Conservation (phyloP, 331 rosid genomes). For the Phaseolus coccineus region DNA sequence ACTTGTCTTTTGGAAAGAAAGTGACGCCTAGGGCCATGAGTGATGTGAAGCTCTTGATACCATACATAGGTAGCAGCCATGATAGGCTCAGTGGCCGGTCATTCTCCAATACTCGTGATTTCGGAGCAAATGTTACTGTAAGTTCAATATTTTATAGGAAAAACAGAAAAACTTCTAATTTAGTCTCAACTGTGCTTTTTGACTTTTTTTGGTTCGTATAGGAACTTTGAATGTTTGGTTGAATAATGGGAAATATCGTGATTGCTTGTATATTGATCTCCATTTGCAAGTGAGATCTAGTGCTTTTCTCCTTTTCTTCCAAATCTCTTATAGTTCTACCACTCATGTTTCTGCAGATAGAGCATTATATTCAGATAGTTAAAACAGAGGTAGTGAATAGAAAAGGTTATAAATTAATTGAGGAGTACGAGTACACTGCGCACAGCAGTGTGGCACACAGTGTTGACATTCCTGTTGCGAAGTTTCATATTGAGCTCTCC, state of each 20-base stretch:
- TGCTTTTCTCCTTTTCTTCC: not conserved
- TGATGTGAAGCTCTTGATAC: conserved; percentile 76
- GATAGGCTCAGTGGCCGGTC: conserved; percentile 82
- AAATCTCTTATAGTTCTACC: not conserved
- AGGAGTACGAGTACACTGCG: conserved; percentile 94
- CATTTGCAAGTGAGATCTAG: conserved; percentile 29
- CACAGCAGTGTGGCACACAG: conserved; percentile 86
- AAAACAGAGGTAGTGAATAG: conserved; percentile 82
- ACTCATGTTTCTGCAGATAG: conserved; percentile 63
- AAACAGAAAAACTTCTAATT: conserved; percentile 17
- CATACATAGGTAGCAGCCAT: conserved; percentile 81
- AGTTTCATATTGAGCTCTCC: conserved; percentile 93
- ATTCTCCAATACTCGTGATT: conserved; percentile 74
- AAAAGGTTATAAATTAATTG: conserved; percentile 66
- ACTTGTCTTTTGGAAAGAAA: conserved; percentile 80
- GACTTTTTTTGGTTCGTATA: conserved; percentile 32
- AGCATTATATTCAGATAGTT: conserved; percentile 95
- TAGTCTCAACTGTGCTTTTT: conserved; percentile 32
- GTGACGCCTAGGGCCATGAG: conserved; percentile 66
- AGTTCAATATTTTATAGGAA: conserved; percentile 53
- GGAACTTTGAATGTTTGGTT: conserved; percentile 23
- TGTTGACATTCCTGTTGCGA: conserved; percentile 72
- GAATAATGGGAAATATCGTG: conserved; percentile 9
- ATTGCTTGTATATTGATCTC: not conserved
- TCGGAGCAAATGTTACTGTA: conserved; percentile 88